A percentile compares a stretch with the other conserved stretches of the same genome.
Evolutionary conservation across 805 yeast genomes (phyloP).

Genomic region (Myxozyma sirexii): DNA sequence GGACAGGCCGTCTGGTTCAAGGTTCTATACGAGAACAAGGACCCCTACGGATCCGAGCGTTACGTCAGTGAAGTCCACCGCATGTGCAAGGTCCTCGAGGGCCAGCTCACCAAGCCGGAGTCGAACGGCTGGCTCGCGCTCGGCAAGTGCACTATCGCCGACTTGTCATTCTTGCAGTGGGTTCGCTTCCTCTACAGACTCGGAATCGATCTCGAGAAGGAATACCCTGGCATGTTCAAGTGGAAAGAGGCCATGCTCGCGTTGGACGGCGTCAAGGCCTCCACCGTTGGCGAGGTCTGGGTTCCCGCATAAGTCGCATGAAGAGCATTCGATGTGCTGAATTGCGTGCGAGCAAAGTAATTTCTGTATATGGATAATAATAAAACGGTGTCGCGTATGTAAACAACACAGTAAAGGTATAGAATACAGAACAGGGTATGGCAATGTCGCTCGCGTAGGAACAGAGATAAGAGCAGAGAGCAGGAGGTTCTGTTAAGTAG

Average conservation of each 20-base stretch:
- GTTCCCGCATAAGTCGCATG: not conserved
- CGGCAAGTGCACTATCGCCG: slow-evolving; percentile 75
- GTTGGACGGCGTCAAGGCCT: slow-evolving; percentile 68
- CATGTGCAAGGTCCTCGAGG: slow-evolving; percentile 84
- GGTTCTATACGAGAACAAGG: slow-evolving; percentile 76
- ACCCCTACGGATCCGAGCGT: slow-evolving; percentile 80
- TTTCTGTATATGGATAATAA: too few relatives aligned
- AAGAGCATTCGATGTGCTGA: not conserved
- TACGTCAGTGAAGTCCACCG: slow-evolving; percentile 85
- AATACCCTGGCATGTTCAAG: slow-evolving; percentile 81
- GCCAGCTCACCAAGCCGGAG: slow-evolving; percentile 83
- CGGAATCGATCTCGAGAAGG: slow-evolving; percentile 78
- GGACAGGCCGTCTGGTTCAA: slow-evolving; percentile 89
- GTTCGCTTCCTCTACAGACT: slow-evolving; percentile 85
- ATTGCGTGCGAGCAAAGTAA: too few relatives aligned
- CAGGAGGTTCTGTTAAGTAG: too few relatives aligned
- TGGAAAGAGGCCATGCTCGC: slow-evolving; percentile 94
- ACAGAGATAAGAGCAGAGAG: too few relatives aligned
- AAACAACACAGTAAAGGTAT: too few relatives aligned
- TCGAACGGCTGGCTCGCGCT: slow-evolving; percentile 90
- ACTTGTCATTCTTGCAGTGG: slow-evolving; percentile 89
- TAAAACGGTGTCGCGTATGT: too few relatives aligned
- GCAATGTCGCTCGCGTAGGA: too few relatives aligned
- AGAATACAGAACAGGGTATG: too few relatives aligned
- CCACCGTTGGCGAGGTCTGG: slow-evolving; percentile 34